A percentile compares a stretch with the other conserved stretches of the same genome.
Conservation (phyloP, 2,329 filamentous ascomycete genomes). For the Sclerotinia minor region DNA sequence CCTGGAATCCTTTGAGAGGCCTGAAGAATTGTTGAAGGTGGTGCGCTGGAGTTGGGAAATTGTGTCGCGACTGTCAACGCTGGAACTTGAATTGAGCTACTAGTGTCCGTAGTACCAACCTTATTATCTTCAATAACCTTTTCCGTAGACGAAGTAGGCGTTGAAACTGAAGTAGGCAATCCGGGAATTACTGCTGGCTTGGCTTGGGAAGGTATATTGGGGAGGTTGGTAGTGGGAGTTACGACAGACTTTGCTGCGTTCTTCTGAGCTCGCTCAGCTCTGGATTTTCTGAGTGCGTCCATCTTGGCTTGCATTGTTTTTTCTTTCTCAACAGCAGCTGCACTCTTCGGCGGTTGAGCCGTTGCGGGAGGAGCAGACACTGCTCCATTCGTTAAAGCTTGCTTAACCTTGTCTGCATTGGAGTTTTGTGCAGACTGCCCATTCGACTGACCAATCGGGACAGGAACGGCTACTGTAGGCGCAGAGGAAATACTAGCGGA, state of each 20-base stretch:
- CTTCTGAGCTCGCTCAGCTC: constrained; percentile 48
- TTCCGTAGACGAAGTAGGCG: constrained; percentile 8
- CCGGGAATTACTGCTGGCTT: constrained; percentile 18
- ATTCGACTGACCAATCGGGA: constrained; percentile 4
- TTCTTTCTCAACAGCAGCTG: constrained; percentile 66
- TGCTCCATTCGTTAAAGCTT: constrained; percentile 5
- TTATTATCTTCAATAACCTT: constrained; percentile 5
- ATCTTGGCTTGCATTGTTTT: constrained; percentile 74
- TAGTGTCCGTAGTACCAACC: constrained; percentile 1
- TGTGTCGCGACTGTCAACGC: constrained; percentile 10
- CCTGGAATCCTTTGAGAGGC: constrained; percentile 32
- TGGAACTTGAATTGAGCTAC: constrained; percentile 7
- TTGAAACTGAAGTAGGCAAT: neutral
- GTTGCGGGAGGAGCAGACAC: neutral
- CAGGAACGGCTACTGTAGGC: neutral
- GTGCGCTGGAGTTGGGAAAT: neutral
- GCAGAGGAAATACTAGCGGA: constrained; percentile 14
- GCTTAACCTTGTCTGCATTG: neutral
- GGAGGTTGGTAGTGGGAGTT: constrained; percentile 18
- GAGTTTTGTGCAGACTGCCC: neutral
- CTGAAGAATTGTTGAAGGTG: constrained; percentile 15
- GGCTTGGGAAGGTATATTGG: constrained; percentile 6
- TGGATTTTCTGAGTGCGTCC: constrained; percentile 66
- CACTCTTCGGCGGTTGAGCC: constrained; percentile 29
- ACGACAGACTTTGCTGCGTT: constrained; percentile 40